These are phyloP conservation scores for Neoarthrinium moseri DNA, from an alignment of 2,329 filamentous ascomycete genomes.

Conservation along the genomic window DNA sequence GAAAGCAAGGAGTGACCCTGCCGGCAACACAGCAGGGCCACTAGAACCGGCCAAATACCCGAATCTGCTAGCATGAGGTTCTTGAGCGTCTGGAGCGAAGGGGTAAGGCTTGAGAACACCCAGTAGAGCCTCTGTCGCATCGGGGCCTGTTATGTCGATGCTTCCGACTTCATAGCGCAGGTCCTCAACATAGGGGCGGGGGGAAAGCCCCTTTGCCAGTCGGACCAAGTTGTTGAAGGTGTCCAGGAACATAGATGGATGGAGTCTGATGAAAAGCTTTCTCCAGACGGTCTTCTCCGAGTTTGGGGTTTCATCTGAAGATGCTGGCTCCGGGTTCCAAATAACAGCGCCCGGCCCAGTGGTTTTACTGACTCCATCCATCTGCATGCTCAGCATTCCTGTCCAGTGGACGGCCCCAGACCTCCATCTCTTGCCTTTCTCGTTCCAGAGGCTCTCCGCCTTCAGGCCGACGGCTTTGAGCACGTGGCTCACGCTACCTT, in stretches of 20 bases:
- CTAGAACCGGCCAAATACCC: slow-evolving; percentile 55
- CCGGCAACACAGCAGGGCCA: slow-evolving; percentile 68
- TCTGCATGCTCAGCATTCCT: slow-evolving; percentile 51
- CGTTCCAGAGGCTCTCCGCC: slow-evolving; percentile 60
- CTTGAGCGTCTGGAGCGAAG: slow-evolving; percentile 27
- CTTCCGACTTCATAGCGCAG: slow-evolving; percentile 66
- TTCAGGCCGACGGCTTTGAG: slow-evolving; percentile 64
- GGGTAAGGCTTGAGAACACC: slow-evolving; percentile 61
- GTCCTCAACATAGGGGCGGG: slow-evolving; percentile 64
- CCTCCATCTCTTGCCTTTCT: slow-evolving; percentile 70
- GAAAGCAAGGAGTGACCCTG: slow-evolving; percentile 70
- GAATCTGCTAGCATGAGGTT: slow-evolving; percentile 48
- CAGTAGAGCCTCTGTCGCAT: slow-evolving; percentile 74
- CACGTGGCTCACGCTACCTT: slow-evolving; percentile 62
- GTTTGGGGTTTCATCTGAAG: background rate
- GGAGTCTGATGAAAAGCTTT: slow-evolving; percentile 69
- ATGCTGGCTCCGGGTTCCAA: slow-evolving; percentile 59
- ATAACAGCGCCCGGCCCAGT: slow-evolving; percentile 74
- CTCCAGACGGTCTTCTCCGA: slow-evolving; percentile 23
- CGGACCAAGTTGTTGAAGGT: slow-evolving; percentile 63
- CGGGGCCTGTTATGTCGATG: slow-evolving; percentile 62
- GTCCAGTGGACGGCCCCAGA: slow-evolving; percentile 47
- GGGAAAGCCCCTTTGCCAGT: slow-evolving; percentile 58
- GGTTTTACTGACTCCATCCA: slow-evolving; percentile 48
- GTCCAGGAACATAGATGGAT: slow-evolving; percentile 77